These are phyloP conservation scores for Cicer bijugum DNA, from an alignment of 306 rosid genomes.

Conservation along the genomic window DNA sequence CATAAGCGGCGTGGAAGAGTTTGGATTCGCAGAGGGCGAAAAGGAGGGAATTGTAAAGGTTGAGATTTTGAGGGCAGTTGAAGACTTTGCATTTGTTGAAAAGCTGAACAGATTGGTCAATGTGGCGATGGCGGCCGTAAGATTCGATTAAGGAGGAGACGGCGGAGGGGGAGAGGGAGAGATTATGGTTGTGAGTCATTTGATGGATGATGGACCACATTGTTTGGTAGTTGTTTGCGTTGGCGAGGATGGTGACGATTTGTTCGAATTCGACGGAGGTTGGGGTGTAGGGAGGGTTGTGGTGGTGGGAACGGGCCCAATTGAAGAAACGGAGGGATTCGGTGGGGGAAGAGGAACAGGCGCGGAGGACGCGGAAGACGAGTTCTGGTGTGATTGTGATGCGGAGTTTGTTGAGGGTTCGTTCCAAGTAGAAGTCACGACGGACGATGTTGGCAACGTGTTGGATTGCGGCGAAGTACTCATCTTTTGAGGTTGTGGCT, in stretches of 20 bases:
- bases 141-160: constrained; percentile 65
- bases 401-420: constrained; percentile 88
- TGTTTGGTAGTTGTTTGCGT: constrained; percentile 65
- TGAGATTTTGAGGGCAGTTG: constrained; percentile 57
- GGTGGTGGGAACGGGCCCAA: constrained; percentile 72
- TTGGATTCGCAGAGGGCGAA: constrained; percentile 70
- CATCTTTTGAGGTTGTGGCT: constrained; percentile 52
- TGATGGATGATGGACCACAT: constrained; percentile 83
- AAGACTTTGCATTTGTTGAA: constrained; percentile 63
- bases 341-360: constrained; percentile 62
- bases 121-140: constrained; percentile 75
- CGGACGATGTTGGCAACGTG: constrained; percentile 86
- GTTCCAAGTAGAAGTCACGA: constrained; percentile 88
- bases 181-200: constrained; percentile 54
- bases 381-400: constrained; percentile 78
- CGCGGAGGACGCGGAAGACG: constrained; percentile 86
- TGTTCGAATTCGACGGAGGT: constrained; percentile 88
- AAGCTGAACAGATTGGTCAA: constrained; percentile 73
- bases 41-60: constrained; percentile 71
- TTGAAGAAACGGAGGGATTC: constrained; percentile 88
- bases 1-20: constrained; percentile 83
- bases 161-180: constrained; percentile 67
- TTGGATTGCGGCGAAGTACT: constrained; percentile 84
- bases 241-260: constrained; percentile 71
- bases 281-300: constrained; percentile 64